Evolutionary conservation across 2,329 filamentous ascomycete species (phyloP), one percentile per base, ranked within the genome.

Genomic region (Sporothrix euskadiensis): DNA sequence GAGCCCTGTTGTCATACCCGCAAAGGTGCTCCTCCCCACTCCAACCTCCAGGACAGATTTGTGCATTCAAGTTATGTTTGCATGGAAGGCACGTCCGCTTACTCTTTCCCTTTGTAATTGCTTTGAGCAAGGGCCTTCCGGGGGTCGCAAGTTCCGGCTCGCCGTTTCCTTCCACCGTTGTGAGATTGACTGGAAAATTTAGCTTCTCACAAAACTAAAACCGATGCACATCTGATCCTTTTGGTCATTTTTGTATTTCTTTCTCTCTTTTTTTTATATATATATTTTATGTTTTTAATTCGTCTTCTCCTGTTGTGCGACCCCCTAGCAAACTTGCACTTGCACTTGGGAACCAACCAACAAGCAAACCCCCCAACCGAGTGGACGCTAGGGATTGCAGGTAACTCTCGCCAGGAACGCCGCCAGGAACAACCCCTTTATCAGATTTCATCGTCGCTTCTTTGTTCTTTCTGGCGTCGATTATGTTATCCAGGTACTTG

Each of bases 401-500:
- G 19, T n/a, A 39, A 39, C 57, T 63, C 19, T 22, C 59, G 16
- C 16, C 32, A 63, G 32, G 59, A 39, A 63, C 32, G 19, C 8
- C 59, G 32, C 59, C 59, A 63, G 59, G 59, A 63, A 63, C 57
- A 61, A 30, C n/a, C n/a, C 3, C 10, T 22, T 7, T 19, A 32
- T 57, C 9, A 16, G 26, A 57, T 22, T 26, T n/a, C 8, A 54
- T 9, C 22, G 32, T n/a, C 7, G n/a, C 35, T 39, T 63, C 59
- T 63, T 63, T 63, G 59, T 63, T 22, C 32, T 41, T 39, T n/a
- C 10, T 16, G 14, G 26, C 49, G 7, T 54, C 19, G 49, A 57
- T 57, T 32, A 32, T 57, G 52, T 57, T 57, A 57, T 57, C 56
- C 12, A 57, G 26, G 56, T 57, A 57, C 26, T 57, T 57, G 59